Percentiles rank a stretch among this genome's conserved stretches.
phyloP scores from a whole-genome alignment of 768 basidiomycete genomes.

The Gloeophyllum trabeum region DNA sequence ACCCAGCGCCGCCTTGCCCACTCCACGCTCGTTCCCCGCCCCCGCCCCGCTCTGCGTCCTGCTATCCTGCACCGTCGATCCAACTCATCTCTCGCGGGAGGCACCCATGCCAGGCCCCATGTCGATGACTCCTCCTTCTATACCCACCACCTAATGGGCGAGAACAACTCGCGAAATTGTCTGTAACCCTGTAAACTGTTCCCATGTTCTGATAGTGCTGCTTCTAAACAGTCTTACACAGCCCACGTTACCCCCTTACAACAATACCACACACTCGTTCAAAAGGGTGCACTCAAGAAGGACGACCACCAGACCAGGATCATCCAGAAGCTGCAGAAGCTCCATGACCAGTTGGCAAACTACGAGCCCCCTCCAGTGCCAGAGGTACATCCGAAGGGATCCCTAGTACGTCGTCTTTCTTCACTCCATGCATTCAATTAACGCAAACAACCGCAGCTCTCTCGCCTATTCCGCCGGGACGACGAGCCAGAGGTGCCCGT shows the following conservation, averaged over 20 bases:
- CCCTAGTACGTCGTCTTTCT: conserved; percentile 18
- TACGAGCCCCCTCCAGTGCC: conserved; percentile 67
- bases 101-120: too few species aligned
- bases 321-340: conserved; percentile 67
- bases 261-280: conserved; percentile 37
- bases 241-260: conserved; percentile 14
- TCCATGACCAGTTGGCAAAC: conserved; percentile 57
- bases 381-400: conserved; percentile 18
- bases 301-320: conserved; percentile 84
- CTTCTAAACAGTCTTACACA: too few species aligned
- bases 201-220: too few species aligned
- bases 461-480: conserved; percentile 17
- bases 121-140: too few species aligned
- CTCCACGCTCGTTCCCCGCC: too few species aligned
- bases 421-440: conserved; percentile 5
- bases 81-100: too few species aligned
- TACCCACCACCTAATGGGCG: too few species aligned
- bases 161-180: too few species aligned
- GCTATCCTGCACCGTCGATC: too few species aligned
- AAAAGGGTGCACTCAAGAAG: conserved; percentile 42
- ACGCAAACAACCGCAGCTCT: conserved; percentile 3
- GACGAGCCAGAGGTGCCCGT: conserved; percentile 9
- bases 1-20: too few species aligned
- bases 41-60: too few species aligned
- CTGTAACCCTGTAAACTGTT: too few species aligned